Evolutionary conservation across 2,329 filamentous ascomycete species (phyloP).

Genomic region (Fusarium annulatum): DNA sequence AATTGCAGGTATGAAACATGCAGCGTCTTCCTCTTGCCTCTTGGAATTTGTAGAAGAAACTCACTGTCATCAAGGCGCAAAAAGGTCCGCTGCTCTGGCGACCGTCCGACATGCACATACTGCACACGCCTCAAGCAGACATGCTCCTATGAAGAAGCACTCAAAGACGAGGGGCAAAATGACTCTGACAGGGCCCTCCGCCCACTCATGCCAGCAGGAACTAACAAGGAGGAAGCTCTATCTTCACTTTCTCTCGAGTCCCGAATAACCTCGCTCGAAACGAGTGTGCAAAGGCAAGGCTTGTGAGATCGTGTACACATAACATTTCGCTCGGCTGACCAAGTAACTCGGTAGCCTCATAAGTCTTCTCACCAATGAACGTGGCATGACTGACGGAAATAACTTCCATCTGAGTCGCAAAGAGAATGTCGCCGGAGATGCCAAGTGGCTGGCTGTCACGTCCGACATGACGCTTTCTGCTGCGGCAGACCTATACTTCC

Average conservation of each 20-base stretch:
- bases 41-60: no score
- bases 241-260: not conserved
- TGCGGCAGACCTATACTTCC: not conserved
- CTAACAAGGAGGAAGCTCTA: rapidly evolving
- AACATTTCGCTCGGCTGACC: not conserved
- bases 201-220: not conserved
- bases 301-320: not conserved
- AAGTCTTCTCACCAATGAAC: not conserved
- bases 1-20: not conserved
- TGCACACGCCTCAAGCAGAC: not conserved
- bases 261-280: not conserved
- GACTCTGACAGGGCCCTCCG: not conserved
- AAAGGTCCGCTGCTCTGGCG: not conserved
- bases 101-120: not conserved
- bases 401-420: not conserved
- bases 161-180: not conserved
- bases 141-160: not conserved
- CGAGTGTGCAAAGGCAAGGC: not conserved
- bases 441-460: not conserved
- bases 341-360: not conserved
- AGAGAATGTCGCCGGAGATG: not conserved
- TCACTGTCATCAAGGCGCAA: not conserved
- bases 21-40: no score
- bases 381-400: not conserved
- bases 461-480: not conserved